Conservation (phyloP, 75 land plant genomes). For the Adiantum capillusveneris region DNA sequence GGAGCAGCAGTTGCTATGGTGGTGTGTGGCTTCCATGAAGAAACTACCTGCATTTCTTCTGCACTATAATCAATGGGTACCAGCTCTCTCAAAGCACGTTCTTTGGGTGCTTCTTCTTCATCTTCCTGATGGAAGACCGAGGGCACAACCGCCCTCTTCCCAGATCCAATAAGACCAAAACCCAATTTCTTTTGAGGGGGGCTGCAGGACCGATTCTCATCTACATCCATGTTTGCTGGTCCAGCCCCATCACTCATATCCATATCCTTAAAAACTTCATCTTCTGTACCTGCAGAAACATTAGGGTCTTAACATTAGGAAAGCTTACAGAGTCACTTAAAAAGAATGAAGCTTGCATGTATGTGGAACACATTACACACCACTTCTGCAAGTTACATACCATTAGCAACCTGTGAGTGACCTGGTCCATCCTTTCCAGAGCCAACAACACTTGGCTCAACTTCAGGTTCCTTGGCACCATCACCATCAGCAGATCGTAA, state of each 20-base stretch:
- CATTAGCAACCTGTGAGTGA: too few relatives aligned
- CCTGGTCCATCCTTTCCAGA: too few relatives aligned
- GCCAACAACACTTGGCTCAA: too few relatives aligned
- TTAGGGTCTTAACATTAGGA: too few relatives aligned
- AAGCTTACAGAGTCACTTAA: too few relatives aligned
- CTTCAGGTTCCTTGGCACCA: too few relatives aligned
- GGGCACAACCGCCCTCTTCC: constrained; percentile 77
- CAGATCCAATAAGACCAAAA: constrained; percentile 89
- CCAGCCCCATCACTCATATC: not conserved
- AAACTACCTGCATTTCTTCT: constrained; percentile 86
- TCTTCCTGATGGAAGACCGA: constrained; percentile 92
- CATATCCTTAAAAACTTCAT: too few relatives aligned
- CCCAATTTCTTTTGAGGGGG: constrained; percentile 67
- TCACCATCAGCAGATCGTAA: not conserved
- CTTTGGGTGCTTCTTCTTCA: constrained; percentile 80
- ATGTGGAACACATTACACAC: too few relatives aligned
- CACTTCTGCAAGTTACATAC: too few relatives aligned
- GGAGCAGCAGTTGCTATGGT: constrained; percentile 30
- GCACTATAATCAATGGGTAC: constrained; percentile 96
- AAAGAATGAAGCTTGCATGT: too few relatives aligned
- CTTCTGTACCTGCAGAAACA: too few relatives aligned
- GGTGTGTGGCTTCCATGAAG: constrained; percentile 17
- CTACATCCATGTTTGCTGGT: not conserved
- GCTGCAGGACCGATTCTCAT: constrained; percentile 11
- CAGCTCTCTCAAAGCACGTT: constrained; percentile 71